phyloP scores from a whole-genome alignment of 148 eudicot genomes.

The Beta vulgaris region DNA sequence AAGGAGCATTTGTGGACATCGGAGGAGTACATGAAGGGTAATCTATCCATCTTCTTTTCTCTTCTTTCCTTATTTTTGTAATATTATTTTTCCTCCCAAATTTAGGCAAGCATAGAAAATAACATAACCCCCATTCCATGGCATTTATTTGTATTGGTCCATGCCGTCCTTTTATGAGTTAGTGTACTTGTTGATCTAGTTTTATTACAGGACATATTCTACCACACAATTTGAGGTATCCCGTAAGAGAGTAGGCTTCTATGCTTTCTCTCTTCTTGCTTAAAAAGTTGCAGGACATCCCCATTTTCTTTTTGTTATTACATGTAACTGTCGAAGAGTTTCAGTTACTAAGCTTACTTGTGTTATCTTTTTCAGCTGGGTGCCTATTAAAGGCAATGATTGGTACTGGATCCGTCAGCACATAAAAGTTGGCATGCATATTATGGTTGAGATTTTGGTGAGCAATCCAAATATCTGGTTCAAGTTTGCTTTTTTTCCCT shows the following conservation, averaged over 20 bases:
- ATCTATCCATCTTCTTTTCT: constrained; percentile 9
- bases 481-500: background rate
- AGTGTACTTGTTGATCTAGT: background rate
- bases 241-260: background rate
- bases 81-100: background rate
- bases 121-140: background rate
- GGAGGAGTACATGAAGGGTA: constrained; percentile 99
- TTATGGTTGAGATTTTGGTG: constrained; percentile 89
- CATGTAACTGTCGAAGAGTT: no score
- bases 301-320: no score
- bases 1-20: constrained; percentile 98
- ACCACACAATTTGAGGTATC: background rate
- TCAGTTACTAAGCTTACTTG: constrained; percentile 18
- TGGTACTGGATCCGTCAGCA: constrained; percentile 99
- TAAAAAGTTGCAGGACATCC: background rate
- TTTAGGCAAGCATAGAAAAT: background rate
- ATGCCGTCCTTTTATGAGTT: background rate
- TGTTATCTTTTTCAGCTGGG: constrained; percentile 69
- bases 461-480: constrained; percentile 32
- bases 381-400: constrained; percentile 91
- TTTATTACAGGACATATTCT: background rate
- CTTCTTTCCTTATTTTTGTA: background rate
- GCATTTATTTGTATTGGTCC: background rate
- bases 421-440: constrained; percentile 94
- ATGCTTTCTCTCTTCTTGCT: background rate